A percentile compares a stretch with the other conserved stretches of the same genome.
phyloP scores from a whole-genome alignment of 2,329 filamentous ascomycete species.

The Remersonia thermophila region DNA sequence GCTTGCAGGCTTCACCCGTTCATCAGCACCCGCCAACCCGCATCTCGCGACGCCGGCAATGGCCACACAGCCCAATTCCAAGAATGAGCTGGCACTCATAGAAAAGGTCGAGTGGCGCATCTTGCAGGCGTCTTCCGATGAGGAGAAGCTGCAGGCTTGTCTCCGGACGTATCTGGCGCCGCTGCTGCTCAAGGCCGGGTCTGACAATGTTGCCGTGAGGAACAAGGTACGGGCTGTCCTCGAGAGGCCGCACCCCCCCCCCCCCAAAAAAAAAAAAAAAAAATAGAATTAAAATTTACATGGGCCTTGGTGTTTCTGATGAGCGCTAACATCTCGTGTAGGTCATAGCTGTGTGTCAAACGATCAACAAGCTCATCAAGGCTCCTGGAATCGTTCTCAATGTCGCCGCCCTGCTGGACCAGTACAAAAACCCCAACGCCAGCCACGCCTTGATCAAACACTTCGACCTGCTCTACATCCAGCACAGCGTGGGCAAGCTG shows the following conservation, averaged over 20 bases:
- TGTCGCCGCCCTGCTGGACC: constrained; percentile 70
- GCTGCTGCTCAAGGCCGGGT: constrained; percentile 74
- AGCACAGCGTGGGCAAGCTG: constrained; percentile 55
- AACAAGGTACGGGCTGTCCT: no score
- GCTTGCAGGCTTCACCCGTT: no score
- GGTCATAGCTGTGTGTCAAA: constrained; percentile 36
- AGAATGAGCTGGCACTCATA: constrained; percentile 69
- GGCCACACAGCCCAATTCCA: constrained; percentile 34
- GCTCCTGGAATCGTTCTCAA: constrained; percentile 60
- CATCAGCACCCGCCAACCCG: neutral
- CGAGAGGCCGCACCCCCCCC: no score
- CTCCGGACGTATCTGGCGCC: constrained; percentile 70
- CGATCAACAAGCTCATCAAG: constrained; percentile 43
- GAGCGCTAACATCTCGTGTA: constrained; percentile 15
- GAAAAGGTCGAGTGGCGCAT: constrained; percentile 80
- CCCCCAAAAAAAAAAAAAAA: no score
- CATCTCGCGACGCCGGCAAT: constrained; percentile 16
- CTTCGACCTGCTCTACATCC: constrained; percentile 79
- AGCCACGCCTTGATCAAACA: constrained; percentile 66
- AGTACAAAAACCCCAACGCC: constrained; percentile 61
- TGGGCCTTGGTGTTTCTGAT: no score
- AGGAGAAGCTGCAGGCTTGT: constrained; percentile 67
- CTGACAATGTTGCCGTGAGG: constrained; percentile 66
- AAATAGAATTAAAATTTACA: no score
- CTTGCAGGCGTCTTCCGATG: constrained; percentile 63